Conservation (phyloP, 768 basidiomycete species). For the Suillus lakei region DNA sequence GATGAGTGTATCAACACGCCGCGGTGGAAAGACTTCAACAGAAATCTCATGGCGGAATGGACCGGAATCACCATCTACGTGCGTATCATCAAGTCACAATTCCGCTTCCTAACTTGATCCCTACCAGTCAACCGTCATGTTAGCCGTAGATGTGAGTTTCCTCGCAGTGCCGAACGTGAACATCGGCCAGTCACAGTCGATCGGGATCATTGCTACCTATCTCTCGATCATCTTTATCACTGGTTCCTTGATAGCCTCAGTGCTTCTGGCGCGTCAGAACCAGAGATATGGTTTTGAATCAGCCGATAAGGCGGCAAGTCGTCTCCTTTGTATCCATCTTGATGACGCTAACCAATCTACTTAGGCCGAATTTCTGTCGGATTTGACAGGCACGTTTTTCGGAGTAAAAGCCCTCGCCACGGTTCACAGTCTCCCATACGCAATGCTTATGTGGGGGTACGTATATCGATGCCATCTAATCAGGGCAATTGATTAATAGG, state of each 20-base stretch:
- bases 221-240: constrained; percentile 42
- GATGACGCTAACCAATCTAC: too few relatives aligned
- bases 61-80: constrained; percentile 53
- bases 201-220: constrained; percentile 40
- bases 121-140: constrained; percentile 51
- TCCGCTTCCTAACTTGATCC: not conserved
- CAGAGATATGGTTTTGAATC: constrained; percentile 29
- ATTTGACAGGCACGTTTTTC: constrained; percentile 15
- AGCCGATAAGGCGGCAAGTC: constrained; percentile 34
- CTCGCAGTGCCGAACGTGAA: constrained; percentile 54
- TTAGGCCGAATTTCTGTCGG: constrained; percentile 31
- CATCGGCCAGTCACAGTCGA: constrained; percentile 14
- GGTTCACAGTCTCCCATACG: constrained; percentile 38
- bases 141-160: constrained; percentile 59
- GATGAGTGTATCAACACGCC: constrained; percentile 31
- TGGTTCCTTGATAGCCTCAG: constrained; percentile 39
- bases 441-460: constrained; percentile 37
- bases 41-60: constrained; percentile 50
- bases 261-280: constrained; percentile 43
- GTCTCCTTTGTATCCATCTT: not conserved
- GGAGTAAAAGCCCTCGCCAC: constrained; percentile 36
- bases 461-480: constrained; percentile 1
- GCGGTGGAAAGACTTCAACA: constrained; percentile 46
- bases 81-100: constrained; percentile 15
- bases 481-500: not conserved